phyloP scores from a whole-genome alignment of 148 eudicot species.

The Camellia japonica region DNA sequence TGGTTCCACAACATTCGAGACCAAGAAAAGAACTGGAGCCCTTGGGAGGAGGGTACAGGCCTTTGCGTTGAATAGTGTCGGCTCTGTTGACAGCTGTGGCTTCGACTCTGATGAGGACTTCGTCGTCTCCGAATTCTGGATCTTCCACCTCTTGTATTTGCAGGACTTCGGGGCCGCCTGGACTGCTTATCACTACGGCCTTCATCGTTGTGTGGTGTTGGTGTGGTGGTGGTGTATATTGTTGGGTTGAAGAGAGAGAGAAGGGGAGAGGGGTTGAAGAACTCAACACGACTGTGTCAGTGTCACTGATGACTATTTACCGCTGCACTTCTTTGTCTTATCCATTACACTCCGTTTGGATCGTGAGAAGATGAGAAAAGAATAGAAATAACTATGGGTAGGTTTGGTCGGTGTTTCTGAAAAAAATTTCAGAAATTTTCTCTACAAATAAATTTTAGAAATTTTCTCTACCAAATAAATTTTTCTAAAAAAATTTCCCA shows the following conservation, averaged over 20 bases:
- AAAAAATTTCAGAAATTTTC: no score
- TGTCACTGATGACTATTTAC: no score
- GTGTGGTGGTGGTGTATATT: background rate
- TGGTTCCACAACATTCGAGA: conserved; percentile 82
- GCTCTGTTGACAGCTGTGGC: conserved; percentile 88
- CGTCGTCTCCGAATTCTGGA: conserved; percentile 56
- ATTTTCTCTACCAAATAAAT: no score
- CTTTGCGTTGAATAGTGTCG: conserved; percentile 74
- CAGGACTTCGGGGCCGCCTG: conserved; percentile 79
- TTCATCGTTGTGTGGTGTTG: conserved; percentile 73
- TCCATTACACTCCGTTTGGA: no score
- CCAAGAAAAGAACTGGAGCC: conserved; percentile 71
- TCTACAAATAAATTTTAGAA: no score
- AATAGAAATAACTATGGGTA: no score
- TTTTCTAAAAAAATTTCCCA: no score
- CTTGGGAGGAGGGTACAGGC: conserved; percentile 64
- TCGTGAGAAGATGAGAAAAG: no score
- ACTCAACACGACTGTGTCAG: background rate
- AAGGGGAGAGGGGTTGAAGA: background rate
- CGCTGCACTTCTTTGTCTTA: no score
- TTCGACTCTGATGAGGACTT: conserved; percentile 66
- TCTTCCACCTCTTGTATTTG: conserved; percentile 71
- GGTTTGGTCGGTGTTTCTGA: no score
- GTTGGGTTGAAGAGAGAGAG: background rate
- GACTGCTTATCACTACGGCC: conserved; percentile 65